These are phyloP conservation scores for Rosa hybrid DNA, from an alignment of 331 rosid genomes.

Conservation along the genomic window DNA sequence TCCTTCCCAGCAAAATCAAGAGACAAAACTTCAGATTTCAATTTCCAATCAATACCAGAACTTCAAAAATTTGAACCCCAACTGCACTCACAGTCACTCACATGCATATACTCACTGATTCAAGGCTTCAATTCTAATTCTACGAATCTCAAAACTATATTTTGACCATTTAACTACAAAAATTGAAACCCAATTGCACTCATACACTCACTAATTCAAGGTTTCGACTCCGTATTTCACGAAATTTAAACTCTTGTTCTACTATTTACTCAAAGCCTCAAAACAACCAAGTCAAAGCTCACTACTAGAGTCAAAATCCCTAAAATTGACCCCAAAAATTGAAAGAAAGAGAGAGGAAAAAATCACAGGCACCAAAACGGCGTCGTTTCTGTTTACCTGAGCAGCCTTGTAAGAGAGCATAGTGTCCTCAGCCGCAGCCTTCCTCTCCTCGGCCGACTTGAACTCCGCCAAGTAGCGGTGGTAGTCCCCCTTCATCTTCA, in stretches of 20 bases:
- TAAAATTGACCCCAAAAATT: no score
- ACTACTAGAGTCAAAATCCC: no score
- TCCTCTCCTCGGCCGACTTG: constrained; percentile 56
- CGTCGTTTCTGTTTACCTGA: constrained; percentile 41
- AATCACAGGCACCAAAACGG: background rate
- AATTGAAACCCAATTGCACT: background rate
- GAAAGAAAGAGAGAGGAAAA: no score
- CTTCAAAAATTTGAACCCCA: background rate
- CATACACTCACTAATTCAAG: background rate
- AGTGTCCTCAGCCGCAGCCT: constrained; percentile 74
- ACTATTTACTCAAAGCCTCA: background rate
- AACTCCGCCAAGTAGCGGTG: constrained; percentile 79
- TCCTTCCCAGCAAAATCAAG: constrained; percentile 43
- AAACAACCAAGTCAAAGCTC: no score
- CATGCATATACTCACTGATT: background rate
- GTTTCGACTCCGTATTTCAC: background rate
- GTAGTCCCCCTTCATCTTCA: constrained; percentile 86
- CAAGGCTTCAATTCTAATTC: background rate
- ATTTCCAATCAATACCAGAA: background rate
- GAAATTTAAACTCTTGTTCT: background rate
- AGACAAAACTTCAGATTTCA: background rate
- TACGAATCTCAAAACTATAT: background rate
- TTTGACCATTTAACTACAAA: background rate
- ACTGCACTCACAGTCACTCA: background rate
- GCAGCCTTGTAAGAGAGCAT: constrained; percentile 78